Conservation (phyloP, 2,329 filamentous ascomycete genomes). For the Colletotrichum neosansevieriae region DNA sequence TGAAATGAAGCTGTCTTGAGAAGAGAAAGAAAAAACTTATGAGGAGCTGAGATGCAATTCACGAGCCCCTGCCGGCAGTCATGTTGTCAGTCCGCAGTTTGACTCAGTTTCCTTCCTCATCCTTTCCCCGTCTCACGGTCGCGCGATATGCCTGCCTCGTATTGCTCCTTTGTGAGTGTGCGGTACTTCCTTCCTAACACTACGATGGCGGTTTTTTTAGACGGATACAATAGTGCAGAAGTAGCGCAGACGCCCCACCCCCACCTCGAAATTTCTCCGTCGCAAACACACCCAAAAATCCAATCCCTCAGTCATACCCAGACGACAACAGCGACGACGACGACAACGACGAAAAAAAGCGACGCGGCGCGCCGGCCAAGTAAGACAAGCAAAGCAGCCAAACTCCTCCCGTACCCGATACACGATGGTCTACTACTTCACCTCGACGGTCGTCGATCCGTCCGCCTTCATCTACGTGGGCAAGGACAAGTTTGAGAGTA, state of each 20-base stretch:
- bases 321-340: background rate
- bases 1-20: no score
- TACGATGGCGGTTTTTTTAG: no score
- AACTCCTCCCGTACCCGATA: background rate
- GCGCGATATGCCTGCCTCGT: background rate
- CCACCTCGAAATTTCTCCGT: slow-evolving; percentile 40
- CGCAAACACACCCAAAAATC: background rate
- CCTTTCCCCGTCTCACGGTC: background rate
- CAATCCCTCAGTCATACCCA: background rate
- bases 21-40: no score
- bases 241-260: slow-evolving; percentile 10
- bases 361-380: background rate
- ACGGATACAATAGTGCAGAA: no score
- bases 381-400: no score
- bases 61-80: no score
- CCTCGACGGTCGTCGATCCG: slow-evolving; percentile 84
- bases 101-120: background rate
- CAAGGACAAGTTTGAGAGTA: slow-evolving; percentile 99
- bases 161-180: background rate
- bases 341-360: background rate
- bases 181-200: background rate
- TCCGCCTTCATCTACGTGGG: slow-evolving; percentile 93
- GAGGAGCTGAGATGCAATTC: no score
- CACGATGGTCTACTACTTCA: slow-evolving; percentile 95
- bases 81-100: background rate